Base-by-base conservation (phyloP, 805 yeast species). In the Kazachstania bromeliacearum region DNA sequence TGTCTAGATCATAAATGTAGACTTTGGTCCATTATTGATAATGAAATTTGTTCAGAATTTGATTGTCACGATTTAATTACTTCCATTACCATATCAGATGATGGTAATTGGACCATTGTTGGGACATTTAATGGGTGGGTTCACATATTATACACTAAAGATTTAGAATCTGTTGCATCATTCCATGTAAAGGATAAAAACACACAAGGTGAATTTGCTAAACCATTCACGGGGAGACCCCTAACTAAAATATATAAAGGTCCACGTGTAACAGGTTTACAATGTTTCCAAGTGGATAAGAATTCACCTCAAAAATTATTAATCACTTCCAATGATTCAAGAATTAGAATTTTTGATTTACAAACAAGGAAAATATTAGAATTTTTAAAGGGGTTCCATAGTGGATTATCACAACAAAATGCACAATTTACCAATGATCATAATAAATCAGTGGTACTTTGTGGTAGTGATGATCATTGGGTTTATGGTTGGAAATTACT, bases 381-480 rank as follows among this genome's bases (percentile, higher is more conserved):
- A 29, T 71, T 79, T 33, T 79, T 79, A 56, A 80, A 76, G 45
- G 97, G 96, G 0, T 68, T 73, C 37, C 70, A 73, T 23, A 85
- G 85, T 55, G 71, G 70, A 36, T 72, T 77, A 31, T 74, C 89
- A 4, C 85, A 84, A 28, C 80, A 83, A 34, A 66, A 67, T 9
- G 95, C 95, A 0, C 56, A 49, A 20, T 31, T 48, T 18, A 28
- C 41, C 1, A 30, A 33, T 7, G 14, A 36, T 25, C 31, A 36
- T 9, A 38, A 44, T 14, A 40, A 45, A 16, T 44, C 49, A 2
- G 73, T 72, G 49, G 69, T 87, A 5, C 68, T 87, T 7, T 68
- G 82, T 6, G 95, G 95, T 0, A 81, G 94, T 9, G 96, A 88
- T 53, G 92, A 88, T 59, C 85, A 83, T 46, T 77, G 87, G 77